phyloP scores from a whole-genome alignment of 192 early-diverging fungal genomes.

The Podila epigama region DNA sequence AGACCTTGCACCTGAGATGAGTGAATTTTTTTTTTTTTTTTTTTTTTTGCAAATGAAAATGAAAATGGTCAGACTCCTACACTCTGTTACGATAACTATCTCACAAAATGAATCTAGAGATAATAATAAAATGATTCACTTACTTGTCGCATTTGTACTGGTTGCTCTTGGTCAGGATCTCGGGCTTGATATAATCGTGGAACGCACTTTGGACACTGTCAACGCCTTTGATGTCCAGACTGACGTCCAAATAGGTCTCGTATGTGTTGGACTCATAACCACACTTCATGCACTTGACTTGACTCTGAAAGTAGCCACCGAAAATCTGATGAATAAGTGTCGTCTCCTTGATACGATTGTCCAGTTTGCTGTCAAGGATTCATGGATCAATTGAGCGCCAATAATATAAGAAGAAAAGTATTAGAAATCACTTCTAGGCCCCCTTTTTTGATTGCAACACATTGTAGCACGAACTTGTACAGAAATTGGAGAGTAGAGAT shows the following conservation, averaged over 20 bases:
- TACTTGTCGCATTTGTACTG: constrained; percentile 83
- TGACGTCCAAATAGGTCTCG: constrained; percentile 80
- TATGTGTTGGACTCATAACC: constrained; percentile 77
- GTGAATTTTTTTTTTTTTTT: too few relatives aligned
- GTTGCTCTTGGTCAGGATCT: constrained; percentile 70
- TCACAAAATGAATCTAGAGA: too few relatives aligned
- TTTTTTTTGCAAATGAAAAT: constrained; percentile 6
- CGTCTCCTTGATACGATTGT: constrained; percentile 75
- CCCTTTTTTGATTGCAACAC: neutral
- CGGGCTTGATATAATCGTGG: constrained; percentile 73
- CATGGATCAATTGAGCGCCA: too few relatives aligned
- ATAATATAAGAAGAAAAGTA: neutral
- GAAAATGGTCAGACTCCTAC: too few relatives aligned
- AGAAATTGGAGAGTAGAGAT: too few relatives aligned
- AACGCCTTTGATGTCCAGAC: constrained; percentile 75
- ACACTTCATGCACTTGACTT: constrained; percentile 81
- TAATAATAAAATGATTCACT: neutral
- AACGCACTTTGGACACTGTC: constrained; percentile 73
- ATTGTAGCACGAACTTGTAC: neutral
- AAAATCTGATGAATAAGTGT: constrained; percentile 81
- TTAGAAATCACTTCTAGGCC: neutral
- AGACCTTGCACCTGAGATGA: constrained; percentile 68
- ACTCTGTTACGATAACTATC: neutral
- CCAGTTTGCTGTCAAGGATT: constrained; percentile 57
- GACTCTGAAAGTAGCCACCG: constrained; percentile 83